These are phyloP conservation scores for Euphorbia peplus DNA, from an alignment of 345 rosid species.

Conservation along the genomic window DNA sequence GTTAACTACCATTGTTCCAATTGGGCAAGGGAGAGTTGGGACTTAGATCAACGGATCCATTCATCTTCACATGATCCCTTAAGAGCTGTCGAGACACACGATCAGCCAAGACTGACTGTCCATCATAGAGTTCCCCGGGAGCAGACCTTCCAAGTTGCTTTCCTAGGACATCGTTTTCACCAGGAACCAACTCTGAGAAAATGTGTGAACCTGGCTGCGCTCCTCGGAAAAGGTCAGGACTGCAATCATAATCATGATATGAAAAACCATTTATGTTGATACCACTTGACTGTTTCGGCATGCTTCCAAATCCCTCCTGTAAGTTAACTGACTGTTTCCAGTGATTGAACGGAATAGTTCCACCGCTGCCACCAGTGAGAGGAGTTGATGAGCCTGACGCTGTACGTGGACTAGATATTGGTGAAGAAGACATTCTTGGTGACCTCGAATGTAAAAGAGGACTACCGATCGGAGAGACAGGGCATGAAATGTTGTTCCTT, in stretches of 20 bases:
- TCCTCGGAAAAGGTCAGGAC: slow-evolving; percentile 47
- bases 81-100: slow-evolving; percentile 62
- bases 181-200: slow-evolving; percentile 47
- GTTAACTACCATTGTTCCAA: slow-evolving; percentile 35
- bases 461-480: slow-evolving; percentile 34
- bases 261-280: slow-evolving; percentile 32
- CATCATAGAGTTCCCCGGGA: slow-evolving; percentile 37
- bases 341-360: slow-evolving; percentile 52
- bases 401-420: slow-evolving; percentile 30
- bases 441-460: slow-evolving; percentile 32
- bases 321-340: slow-evolving; percentile 45
- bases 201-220: slow-evolving; percentile 46
- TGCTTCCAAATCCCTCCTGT: slow-evolving; percentile 48
- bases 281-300: slow-evolving; percentile 39
- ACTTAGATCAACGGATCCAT: slow-evolving; percentile 48
- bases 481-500: slow-evolving; percentile 29
- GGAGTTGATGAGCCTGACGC: slow-evolving; percentile 31
- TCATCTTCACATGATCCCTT: slow-evolving; percentile 52
- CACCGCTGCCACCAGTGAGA: slow-evolving; percentile 27
- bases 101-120: slow-evolving; percentile 53
- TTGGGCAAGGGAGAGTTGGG: slow-evolving; percentile 41
- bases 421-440: slow-evolving; percentile 27
- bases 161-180: slow-evolving; percentile 40
- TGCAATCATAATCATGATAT: slow-evolving; percentile 54
- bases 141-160: slow-evolving; percentile 34